Base-by-base conservation (phyloP, 2,329 filamentous ascomycete genomes). In the Diaporthe caulivora region DNA sequence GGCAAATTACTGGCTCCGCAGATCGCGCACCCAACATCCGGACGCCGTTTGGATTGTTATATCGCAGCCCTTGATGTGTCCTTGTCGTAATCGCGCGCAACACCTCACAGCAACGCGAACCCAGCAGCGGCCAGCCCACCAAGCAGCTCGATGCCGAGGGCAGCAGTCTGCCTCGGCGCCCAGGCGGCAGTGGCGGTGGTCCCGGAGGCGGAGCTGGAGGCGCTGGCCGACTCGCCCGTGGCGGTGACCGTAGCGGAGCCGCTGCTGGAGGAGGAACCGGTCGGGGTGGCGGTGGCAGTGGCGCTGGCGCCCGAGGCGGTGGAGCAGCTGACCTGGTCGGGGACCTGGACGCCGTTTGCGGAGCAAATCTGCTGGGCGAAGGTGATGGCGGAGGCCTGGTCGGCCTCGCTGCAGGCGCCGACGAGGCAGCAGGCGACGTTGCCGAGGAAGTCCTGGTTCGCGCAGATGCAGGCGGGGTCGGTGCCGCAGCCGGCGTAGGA, bases 391-490 rank as follows among this genome's bases (percentile, higher is more conserved):
- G 74, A 71, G 31, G 69, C 62, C 79, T 83, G 80, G 75, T 80
- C 79, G 18, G 75, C 70, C 6, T 53, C 15, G 75, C 77, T 74
- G 78, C 82, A 83, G 54, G 75, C 79, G 72, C 74, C 78, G 17
- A 75, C 74, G 21, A 83, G 77, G 73, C 82, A 83, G 82, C 82
- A 83, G 53, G 80, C 77, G 72, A 86, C 83, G 79, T 80, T 81
- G 72, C 79, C 79, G 76, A 85, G 77, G 80, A 86, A 86, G 74
- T 79, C 71, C 72, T 78, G 77, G 76, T 85, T 81, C 24, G 74
- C 76, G 83, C 85, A 86, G 78, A 86, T 85, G 79, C 85, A 86
- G 72, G 77, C 77, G 55, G 76, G 72, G 71, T 85, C 80, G 47
- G 68, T 77, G 70, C 81, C 79, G 76, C 82, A 83, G 79, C 79